Conservation (phyloP, 148 eudicot genomes). For the Vaccinium darrowii region DNA sequence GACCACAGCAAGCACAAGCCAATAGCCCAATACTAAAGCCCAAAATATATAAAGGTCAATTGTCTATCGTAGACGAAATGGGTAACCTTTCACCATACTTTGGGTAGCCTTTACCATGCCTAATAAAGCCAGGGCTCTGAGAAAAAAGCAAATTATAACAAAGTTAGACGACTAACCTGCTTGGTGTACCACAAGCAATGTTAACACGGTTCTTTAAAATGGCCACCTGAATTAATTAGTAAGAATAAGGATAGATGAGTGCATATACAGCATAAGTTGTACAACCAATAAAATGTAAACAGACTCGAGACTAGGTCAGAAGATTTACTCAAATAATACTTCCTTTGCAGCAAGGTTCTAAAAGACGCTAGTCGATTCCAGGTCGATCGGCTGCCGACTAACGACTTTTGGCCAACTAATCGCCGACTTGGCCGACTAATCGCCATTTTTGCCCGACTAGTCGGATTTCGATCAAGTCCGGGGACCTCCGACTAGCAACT, state of each 20-base stretch:
- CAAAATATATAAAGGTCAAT: neutral
- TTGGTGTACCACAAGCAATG: slow-evolving; percentile 92
- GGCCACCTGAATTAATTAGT: slow-evolving; percentile 46
- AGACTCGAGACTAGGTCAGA: neutral
- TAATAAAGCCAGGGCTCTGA: neutral
- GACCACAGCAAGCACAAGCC: neutral
- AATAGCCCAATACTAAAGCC: neutral
- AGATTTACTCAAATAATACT: neutral
- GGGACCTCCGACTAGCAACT: too few relatives aligned
- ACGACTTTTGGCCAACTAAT: too few relatives aligned
- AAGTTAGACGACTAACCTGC: slow-evolving; percentile 48
- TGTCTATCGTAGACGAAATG: neutral
- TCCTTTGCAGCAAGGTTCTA: neutral
- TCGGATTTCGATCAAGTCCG: too few relatives aligned
- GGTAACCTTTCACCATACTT: neutral
- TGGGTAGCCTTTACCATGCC: too few relatives aligned
- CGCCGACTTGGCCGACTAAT: too few relatives aligned
- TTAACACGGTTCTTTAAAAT: slow-evolving; percentile 73
- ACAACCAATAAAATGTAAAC: neutral
- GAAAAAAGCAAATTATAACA: neutral
- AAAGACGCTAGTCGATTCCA: too few relatives aligned
- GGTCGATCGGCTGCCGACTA: too few relatives aligned
- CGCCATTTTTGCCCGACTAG: too few relatives aligned
- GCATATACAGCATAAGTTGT: neutral
- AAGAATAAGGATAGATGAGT: neutral